These are phyloP conservation scores for Torulaspora delbrueckii DNA, from an alignment of 805 yeast species.

Conservation along the genomic window DNA sequence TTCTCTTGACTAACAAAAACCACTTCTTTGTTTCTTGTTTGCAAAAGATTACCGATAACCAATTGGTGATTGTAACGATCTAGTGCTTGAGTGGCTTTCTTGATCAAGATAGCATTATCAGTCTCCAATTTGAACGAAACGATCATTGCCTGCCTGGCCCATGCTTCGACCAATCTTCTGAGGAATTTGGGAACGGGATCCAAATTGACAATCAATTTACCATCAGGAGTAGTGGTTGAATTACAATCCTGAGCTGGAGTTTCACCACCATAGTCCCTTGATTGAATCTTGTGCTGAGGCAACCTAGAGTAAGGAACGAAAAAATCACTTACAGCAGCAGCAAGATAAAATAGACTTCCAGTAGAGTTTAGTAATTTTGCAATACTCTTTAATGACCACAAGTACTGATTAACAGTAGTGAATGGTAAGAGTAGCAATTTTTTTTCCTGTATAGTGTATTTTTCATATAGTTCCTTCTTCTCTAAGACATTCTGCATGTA, in stretches of 20 bases:
- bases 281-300: conserved; percentile 94
- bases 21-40: conserved; percentile 82
- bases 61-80: conserved; percentile 85
- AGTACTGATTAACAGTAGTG: conserved; percentile 91
- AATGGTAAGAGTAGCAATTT: conserved; percentile 64
- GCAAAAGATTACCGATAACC: conserved; percentile 89
- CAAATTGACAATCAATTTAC: conserved; percentile 74
- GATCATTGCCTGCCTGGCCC: conserved; percentile 96
- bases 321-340: conserved; percentile 97
- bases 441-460: conserved; percentile 27
- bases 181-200: conserved; percentile 97
- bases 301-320: conserved; percentile 80
- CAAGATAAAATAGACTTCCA: conserved; percentile 77
- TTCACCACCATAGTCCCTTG: conserved; percentile 49
- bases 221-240: conserved; percentile 37
- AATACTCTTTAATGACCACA: conserved; percentile 71
- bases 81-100: conserved; percentile 75
- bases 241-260: conserved; percentile 32
- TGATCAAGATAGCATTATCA: conserved; percentile 61
- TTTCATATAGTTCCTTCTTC: conserved; percentile 45
- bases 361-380: conserved; percentile 54
- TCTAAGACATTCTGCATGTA: conserved; percentile 57
- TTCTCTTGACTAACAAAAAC: conserved; percentile 57
- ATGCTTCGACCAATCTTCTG: conserved; percentile 76
- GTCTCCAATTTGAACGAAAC: conserved; percentile 93